Evolutionary conservation across 345 rosid genomes (phyloP).

Genomic region (Microcos paniculata): DNA sequence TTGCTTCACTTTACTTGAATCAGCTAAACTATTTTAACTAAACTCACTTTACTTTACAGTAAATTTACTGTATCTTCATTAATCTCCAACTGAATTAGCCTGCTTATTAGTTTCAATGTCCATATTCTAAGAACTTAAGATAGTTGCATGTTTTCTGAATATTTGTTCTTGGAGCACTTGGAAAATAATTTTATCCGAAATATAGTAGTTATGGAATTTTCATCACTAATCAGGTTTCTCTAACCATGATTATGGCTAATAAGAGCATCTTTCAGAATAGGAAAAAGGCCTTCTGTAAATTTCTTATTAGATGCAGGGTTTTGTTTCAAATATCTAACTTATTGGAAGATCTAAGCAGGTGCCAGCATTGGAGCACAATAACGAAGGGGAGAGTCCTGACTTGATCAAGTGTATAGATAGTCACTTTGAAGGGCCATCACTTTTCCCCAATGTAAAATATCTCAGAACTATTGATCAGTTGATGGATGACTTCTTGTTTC

Average conservation of each 20-base stretch:
- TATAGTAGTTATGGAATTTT: background rate
- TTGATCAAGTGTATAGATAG: conserved; percentile 69
- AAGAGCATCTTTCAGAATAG: background rate
- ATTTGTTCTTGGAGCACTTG: background rate
- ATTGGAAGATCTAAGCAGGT: conserved; percentile 48
- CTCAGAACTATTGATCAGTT: background rate
- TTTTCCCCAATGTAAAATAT: conserved; percentile 57
- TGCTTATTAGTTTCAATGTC: conserved; percentile 4
- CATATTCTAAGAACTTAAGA: background rate
- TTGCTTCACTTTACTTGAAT: too few species aligned
- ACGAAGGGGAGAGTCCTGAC: conserved; percentile 72
- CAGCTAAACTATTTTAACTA: conserved; percentile 57
- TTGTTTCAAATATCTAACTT: conserved; percentile 9
- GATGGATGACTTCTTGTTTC: background rate
- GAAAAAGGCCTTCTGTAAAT: background rate
- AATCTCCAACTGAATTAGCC: background rate
- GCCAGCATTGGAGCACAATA: conserved; percentile 74
- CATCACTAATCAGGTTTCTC: background rate
- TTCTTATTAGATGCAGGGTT: background rate
- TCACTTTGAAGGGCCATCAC: conserved; percentile 81
- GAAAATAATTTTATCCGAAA: background rate
- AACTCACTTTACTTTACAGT: background rate
- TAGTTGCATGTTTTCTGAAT: background rate
- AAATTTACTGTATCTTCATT: background rate
- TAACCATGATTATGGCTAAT: background rate